Conservation (phyloP, 805 yeast genomes). For the Starmerella gropengiesseri region DNA sequence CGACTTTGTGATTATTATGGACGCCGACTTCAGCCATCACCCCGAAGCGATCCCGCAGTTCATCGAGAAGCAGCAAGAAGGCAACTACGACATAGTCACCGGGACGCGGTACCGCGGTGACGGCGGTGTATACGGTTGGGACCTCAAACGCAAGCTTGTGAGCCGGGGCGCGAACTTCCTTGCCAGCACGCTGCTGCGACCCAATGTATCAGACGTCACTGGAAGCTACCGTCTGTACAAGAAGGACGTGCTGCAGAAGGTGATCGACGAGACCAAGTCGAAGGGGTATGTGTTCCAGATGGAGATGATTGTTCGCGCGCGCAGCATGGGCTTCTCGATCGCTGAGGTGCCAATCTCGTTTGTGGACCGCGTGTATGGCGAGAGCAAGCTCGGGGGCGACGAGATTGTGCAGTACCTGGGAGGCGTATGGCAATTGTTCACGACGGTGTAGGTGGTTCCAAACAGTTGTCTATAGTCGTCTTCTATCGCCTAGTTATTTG, state of each 20-base stretch:
- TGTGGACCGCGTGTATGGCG: slow-evolving; percentile 71
- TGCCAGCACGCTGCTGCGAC: slow-evolving; percentile 60
- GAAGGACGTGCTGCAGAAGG: slow-evolving; percentile 53
- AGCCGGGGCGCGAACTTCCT: slow-evolving; percentile 73
- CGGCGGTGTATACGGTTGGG: slow-evolving; percentile 82
- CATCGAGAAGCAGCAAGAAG: slow-evolving; percentile 46
- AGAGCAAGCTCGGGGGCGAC: slow-evolving; percentile 67
- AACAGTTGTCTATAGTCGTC: too few species aligned
- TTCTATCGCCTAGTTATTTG: too few species aligned
- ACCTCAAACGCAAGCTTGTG: slow-evolving; percentile 63
- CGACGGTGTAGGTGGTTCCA: slow-evolving; percentile 44
- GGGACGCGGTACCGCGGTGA: slow-evolving; percentile 66
- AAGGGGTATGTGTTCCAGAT: slow-evolving; percentile 79
- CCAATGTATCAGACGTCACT: slow-evolving; percentile 61
- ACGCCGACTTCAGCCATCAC: slow-evolving; percentile 67
- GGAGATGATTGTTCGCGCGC: slow-evolving; percentile 82
- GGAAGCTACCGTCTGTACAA: slow-evolving; percentile 70
- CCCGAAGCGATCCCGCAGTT: slow-evolving; percentile 71
- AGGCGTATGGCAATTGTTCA: slow-evolving; percentile 64
- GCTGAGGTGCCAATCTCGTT: slow-evolving; percentile 73
- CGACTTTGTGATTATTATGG: slow-evolving; percentile 69
- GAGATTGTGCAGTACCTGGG: slow-evolving; percentile 67
- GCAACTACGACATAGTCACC: slow-evolving; percentile 34
- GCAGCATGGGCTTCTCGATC: slow-evolving; percentile 57
- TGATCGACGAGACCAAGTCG: slow-evolving; percentile 56